Percentiles rank a stretch among this genome's conserved stretches.
Conservation (phyloP, 78 protist genomes). For the Neovahlkampfia damariscottae region DNA sequence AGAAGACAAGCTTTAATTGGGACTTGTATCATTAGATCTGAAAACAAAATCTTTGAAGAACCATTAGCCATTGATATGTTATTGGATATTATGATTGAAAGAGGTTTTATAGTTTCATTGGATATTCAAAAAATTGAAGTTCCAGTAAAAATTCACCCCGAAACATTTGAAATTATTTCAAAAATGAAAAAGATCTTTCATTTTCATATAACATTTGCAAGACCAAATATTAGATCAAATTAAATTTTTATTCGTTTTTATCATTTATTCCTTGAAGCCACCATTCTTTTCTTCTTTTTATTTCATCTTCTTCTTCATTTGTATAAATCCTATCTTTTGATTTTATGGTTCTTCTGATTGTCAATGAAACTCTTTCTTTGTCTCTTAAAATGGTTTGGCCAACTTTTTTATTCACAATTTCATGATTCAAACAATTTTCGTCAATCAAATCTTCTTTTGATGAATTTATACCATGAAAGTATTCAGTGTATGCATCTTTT, state of each 20-base stretch:
- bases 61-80: not conserved
- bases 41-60: not conserved
- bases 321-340: too few relatives aligned
- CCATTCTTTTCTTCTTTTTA: too few relatives aligned
- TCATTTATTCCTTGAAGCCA: too few relatives aligned
- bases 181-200: not conserved
- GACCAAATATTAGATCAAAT: not conserved
- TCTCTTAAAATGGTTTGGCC: not conserved
- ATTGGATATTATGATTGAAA: not conserved
- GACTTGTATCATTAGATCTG: not conserved
- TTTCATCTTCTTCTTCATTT: too few relatives aligned
- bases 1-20: not conserved
- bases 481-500: not conserved
- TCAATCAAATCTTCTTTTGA: not conserved
- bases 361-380: not conserved
- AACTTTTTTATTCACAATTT: too few relatives aligned
- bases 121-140: not conserved
- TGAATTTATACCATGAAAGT: not conserved
- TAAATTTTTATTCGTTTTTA: too few relatives aligned
- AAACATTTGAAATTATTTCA: not conserved
- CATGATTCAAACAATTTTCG: not conserved
- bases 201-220: not conserved
- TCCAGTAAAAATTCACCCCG: not conserved
- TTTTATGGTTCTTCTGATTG: too few relatives aligned
- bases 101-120: not conserved